Evolutionary conservation across 2,329 filamentous ascomycete species (phyloP).

Genomic region (Nemania sp.): DNA sequence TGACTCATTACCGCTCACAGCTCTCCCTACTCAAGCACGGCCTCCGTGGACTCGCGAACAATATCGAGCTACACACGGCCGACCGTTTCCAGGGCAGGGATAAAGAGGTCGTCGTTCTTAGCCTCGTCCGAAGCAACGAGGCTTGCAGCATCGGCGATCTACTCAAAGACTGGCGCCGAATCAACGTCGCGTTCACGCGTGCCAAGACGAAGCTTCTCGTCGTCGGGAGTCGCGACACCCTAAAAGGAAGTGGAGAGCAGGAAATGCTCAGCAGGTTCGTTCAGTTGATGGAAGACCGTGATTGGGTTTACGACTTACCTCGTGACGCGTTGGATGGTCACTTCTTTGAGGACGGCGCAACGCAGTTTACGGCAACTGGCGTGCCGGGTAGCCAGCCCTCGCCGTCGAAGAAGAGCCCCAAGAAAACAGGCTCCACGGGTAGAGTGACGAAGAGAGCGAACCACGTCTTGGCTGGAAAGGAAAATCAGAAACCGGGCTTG

Average conservation of each 20-base stretch:
- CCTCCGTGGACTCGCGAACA: constrained; percentile 67
- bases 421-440: constrained; percentile 36
- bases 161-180: constrained; percentile 88
- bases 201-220: constrained; percentile 93
- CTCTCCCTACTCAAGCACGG: constrained; percentile 82
- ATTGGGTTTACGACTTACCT: constrained; percentile 85
- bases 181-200: constrained; percentile 95
- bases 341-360: constrained; percentile 70
- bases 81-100: constrained; percentile 97
- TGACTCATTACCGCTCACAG: constrained; percentile 96
- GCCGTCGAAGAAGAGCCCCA: constrained; percentile 35
- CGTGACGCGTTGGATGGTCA: constrained; percentile 74
- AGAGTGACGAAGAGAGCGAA: constrained; percentile 26
- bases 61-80: constrained; percentile 94
- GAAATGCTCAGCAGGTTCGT: constrained; percentile 84
- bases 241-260: constrained; percentile 77
- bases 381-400: constrained; percentile 40
- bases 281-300: constrained; percentile 76
- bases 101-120: constrained; percentile 91
- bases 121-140: constrained; percentile 88
- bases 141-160: constrained; percentile 87
- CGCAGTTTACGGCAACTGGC: constrained; percentile 58
- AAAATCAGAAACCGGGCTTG: constrained; percentile 61
- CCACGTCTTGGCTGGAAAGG: constrained; percentile 52
- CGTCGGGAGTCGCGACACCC: constrained; percentile 82